phyloP scores from a whole-genome alignment of 805 yeast genomes.

The Candida fluviatilis region DNA sequence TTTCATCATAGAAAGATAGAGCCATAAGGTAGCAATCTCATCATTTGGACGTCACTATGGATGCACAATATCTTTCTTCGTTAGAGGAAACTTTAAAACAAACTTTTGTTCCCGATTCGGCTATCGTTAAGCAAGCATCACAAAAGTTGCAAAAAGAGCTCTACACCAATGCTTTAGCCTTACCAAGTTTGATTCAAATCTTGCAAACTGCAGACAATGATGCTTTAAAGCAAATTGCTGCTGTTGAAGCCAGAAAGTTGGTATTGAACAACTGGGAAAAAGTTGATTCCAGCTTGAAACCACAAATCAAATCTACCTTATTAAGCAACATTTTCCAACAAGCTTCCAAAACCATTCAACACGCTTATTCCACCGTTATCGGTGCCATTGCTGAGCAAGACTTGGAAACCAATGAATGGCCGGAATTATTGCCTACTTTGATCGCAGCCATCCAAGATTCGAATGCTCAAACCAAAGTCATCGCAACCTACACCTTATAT shows the following conservation, averaged over 20 bases:
- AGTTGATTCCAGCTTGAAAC: constrained; percentile 47
- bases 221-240: constrained; percentile 85
- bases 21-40: not conserved
- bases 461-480: constrained; percentile 65
- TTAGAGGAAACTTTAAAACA: constrained; percentile 77
- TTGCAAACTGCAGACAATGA: constrained; percentile 66
- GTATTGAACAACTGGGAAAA: constrained; percentile 66
- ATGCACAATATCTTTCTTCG: constrained; percentile 61
- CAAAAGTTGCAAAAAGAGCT: constrained; percentile 66
- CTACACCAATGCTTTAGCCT: constrained; percentile 63
- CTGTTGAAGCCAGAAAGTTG: constrained; percentile 91
- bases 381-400: constrained; percentile 81
- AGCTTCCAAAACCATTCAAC: constrained; percentile 65
- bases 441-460: constrained; percentile 53
- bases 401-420: constrained; percentile 64
- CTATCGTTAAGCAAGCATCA: constrained; percentile 80
- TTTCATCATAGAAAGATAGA: too few relatives aligned
- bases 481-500: constrained; percentile 74
- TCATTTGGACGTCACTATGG: constrained; percentile 41
- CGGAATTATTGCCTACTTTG: constrained; percentile 66
- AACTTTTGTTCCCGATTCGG: constrained; percentile 77
- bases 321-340: constrained; percentile 69
- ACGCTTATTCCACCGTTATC: constrained; percentile 83
- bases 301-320: constrained; percentile 62
- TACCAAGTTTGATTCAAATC: constrained; percentile 81